Evolutionary conservation across 2,329 filamentous ascomycete species (phyloP).

Genomic region (Aspergillus ibericus): DNA sequence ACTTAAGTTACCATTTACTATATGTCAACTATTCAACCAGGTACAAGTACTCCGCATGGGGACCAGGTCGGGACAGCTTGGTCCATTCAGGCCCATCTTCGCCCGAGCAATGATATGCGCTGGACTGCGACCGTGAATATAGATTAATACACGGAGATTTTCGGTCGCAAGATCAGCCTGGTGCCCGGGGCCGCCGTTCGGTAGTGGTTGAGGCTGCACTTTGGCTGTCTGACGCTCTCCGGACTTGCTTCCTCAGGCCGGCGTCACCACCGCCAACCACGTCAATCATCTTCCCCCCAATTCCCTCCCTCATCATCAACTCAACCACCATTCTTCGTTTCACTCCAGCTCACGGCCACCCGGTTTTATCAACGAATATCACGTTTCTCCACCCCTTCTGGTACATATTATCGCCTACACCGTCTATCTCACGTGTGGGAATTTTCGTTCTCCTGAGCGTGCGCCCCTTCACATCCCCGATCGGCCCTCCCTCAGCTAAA

Average conservation of each 20-base stretch:
- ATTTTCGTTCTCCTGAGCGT: background rate
- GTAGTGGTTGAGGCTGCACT: slow-evolving; percentile 27
- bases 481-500: slow-evolving; percentile 12
- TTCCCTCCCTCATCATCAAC: slow-evolving; percentile 14
- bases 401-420: background rate
- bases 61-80: too few relatives aligned
- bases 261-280: slow-evolving; percentile 31
- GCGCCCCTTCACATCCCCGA: slow-evolving; percentile 1
- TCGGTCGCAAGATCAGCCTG: too few relatives aligned
- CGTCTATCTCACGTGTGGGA: slow-evolving; percentile 2
- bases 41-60: too few relatives aligned
- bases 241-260: slow-evolving; percentile 27
- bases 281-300: slow-evolving; percentile 22
- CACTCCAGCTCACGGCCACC: background rate
- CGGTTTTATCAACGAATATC: background rate
- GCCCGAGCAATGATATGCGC: too few relatives aligned
- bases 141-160: too few relatives aligned
- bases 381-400: slow-evolving; percentile 4
- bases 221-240: slow-evolving; percentile 36
- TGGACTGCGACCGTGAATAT: too few relatives aligned
- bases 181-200: too few relatives aligned
- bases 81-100: too few relatives aligned
- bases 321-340: slow-evolving; percentile 10
- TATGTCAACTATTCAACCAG: too few relatives aligned
- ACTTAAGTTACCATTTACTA: too few relatives aligned